Conservation (phyloP, 352 stramenopile species). For the Globisporangium spinosum region DNA sequence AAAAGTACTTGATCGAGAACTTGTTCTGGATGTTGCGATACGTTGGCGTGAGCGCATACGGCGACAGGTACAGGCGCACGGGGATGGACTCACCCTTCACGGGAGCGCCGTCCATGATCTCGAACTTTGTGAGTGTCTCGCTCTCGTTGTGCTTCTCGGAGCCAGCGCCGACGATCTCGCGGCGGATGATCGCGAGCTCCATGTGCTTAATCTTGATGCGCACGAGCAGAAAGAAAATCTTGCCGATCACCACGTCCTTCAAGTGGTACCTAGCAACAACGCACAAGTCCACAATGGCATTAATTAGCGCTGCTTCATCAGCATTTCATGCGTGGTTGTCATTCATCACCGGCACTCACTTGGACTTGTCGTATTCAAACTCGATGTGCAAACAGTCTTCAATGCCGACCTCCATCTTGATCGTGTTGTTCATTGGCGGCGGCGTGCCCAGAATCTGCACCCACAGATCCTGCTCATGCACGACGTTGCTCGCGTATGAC, state of each 20-base stretch:
- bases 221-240: constrained; percentile 98
- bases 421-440: constrained; percentile 88
- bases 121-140: constrained; percentile 97
- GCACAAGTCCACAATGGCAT: neutral
- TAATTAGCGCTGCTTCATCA: neutral
- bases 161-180: constrained; percentile 87
- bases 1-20: constrained; percentile 95
- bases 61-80: constrained; percentile 93
- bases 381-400: constrained; percentile 99
- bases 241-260: constrained; percentile 95
- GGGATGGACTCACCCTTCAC: constrained; percentile 96
- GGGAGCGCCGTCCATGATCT: constrained; percentile 98
- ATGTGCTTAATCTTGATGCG: constrained; percentile 99
- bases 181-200: constrained; percentile 96
- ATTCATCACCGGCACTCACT: constrained; percentile 31
- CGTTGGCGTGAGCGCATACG: constrained; percentile 89
- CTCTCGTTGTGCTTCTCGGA: constrained; percentile 90
- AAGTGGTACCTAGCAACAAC: constrained; percentile 79
- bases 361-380: constrained; percentile 97
- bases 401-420: constrained; percentile 99
- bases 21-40: constrained; percentile 89
- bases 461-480: constrained; percentile 93
- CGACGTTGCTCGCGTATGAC: constrained; percentile 89
- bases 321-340: neutral
- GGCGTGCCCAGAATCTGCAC: constrained; percentile 71